Conservation (phyloP, 352 stramenopile genomes). For the Albugo candida region DNA sequence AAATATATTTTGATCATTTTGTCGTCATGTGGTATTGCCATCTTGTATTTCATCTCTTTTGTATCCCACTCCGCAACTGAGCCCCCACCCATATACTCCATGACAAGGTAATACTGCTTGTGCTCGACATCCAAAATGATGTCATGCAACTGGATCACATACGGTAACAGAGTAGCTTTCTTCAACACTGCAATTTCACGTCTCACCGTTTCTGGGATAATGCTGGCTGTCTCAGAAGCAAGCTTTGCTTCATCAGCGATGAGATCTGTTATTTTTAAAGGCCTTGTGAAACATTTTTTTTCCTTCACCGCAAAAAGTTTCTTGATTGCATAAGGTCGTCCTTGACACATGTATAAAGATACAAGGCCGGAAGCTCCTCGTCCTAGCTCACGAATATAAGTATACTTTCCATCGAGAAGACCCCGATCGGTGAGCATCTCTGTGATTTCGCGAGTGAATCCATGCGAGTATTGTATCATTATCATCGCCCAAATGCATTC, state of each 20-base stretch:
- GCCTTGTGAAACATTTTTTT: slow-evolving; percentile 9
- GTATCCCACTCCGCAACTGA: slow-evolving; percentile 57
- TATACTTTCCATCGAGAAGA: slow-evolving; percentile 40
- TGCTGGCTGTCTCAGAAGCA: not conserved
- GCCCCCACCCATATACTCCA: slow-evolving; percentile 74
- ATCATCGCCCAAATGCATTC: slow-evolving; percentile 23
- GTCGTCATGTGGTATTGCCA: slow-evolving; percentile 12
- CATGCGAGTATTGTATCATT: slow-evolving; percentile 19
- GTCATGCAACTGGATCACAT: slow-evolving; percentile 45
- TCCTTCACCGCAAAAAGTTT: slow-evolving; percentile 42
- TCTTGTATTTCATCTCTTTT: slow-evolving; percentile 35
- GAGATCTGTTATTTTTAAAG: not conserved
- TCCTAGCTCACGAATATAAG: slow-evolving; percentile 48
- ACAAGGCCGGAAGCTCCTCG: slow-evolving; percentile 46
- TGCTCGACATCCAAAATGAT: slow-evolving; percentile 50
- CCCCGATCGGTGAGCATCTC: slow-evolving; percentile 31
- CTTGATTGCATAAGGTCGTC: slow-evolving; percentile 41
- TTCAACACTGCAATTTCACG: slow-evolving; percentile 61
- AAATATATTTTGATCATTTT: slow-evolving; percentile 27
- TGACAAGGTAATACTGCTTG: slow-evolving; percentile 47
- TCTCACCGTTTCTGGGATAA: slow-evolving; percentile 32
- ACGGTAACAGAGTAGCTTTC: slow-evolving; percentile 42
- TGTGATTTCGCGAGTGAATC: slow-evolving; percentile 23
- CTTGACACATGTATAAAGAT: slow-evolving; percentile 50
- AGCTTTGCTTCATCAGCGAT: not conserved